Conservation (phyloP, 179 eudicot species). For the Beta corolliflora region DNA sequence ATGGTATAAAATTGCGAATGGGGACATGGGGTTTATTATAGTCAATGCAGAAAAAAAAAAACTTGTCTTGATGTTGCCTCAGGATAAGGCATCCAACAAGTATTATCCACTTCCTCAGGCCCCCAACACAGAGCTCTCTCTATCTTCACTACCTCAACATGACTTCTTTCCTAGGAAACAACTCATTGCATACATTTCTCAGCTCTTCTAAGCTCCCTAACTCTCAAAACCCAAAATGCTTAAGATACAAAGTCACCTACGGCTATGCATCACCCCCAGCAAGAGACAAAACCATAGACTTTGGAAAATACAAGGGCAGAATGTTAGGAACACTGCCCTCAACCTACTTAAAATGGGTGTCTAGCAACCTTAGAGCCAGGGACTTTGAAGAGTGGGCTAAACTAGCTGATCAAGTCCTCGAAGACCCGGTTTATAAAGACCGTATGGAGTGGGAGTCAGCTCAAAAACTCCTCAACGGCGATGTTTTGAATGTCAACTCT, state of each 20-base stretch:
- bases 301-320: conserved; percentile 76
- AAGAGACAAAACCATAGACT: conserved; percentile 71
- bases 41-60: neutral
- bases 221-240: conserved; percentile 19
- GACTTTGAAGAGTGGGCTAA: conserved; percentile 64
- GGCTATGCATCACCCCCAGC: conserved; percentile 37
- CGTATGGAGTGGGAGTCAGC: conserved; percentile 88
- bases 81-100: conserved; percentile 1
- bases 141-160: conserved; percentile 8
- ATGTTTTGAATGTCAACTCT: conserved; percentile 15
- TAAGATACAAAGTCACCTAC: neutral
- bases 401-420: conserved; percentile 69
- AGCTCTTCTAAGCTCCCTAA: conserved; percentile 6
- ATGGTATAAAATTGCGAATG: too few species aligned
- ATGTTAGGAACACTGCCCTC: conserved; percentile 81
- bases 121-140: neutral
- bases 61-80: neutral
- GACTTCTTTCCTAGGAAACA: conserved; percentile 30
- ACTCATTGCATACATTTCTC: conserved; percentile 16
- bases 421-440: conserved; percentile 73
- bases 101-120: neutral
- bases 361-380: conserved; percentile 57
- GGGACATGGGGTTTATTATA: too few species aligned
- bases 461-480: conserved; percentile 52
- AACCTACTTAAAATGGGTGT: conserved; percentile 72